phyloP scores from a whole-genome alignment of 805 yeast species.

The Metschnikowia noctiluminum region DNA sequence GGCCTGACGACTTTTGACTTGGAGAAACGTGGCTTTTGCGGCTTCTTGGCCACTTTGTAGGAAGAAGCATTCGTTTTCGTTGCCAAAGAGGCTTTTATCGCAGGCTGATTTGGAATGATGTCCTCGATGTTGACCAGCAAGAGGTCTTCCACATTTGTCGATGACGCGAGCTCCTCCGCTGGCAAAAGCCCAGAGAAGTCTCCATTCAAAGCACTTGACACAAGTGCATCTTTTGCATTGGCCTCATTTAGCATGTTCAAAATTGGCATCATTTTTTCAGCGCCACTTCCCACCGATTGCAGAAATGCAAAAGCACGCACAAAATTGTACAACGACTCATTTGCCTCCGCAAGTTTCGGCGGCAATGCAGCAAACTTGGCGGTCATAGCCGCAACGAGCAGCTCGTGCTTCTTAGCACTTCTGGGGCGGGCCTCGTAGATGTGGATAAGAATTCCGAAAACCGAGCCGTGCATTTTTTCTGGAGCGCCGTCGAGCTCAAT shows the following conservation, averaged over 20 bases:
- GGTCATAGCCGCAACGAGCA: constrained; percentile 2
- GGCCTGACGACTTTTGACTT: constrained; percentile 14
- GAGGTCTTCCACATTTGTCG: constrained; percentile 27
- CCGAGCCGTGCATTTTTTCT: constrained; percentile 7
- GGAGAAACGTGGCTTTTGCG: constrained; percentile 19
- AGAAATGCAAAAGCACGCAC: constrained; percentile 32
- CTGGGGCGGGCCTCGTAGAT: constrained; percentile 9
- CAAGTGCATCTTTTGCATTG: constrained; percentile 24
- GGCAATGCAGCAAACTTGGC: constrained; percentile 5
- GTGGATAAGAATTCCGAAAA: constrained; percentile 11
- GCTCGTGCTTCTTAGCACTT: constrained; percentile 3
- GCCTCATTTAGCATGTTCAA: constrained; percentile 21
- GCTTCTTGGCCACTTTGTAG: constrained; percentile 24
- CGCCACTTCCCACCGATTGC: constrained; percentile 19
- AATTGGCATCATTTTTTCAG: constrained; percentile 16
- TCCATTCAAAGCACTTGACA: constrained; percentile 21
- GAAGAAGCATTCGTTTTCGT: constrained; percentile 1
- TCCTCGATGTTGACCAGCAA: constrained; percentile 28
- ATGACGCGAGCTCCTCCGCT: constrained; percentile 19
- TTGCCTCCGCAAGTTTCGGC: constrained; percentile 9
- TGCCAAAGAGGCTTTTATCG: neutral
- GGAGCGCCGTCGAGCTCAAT: constrained; percentile 8
- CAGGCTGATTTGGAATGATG: constrained; percentile 14
- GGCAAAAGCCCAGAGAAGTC: constrained; percentile 19
- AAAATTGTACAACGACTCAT: constrained; percentile 23